Base-by-base conservation (phyloP, 192 early-diverging fungal species). In the Podila verticillata region DNA sequence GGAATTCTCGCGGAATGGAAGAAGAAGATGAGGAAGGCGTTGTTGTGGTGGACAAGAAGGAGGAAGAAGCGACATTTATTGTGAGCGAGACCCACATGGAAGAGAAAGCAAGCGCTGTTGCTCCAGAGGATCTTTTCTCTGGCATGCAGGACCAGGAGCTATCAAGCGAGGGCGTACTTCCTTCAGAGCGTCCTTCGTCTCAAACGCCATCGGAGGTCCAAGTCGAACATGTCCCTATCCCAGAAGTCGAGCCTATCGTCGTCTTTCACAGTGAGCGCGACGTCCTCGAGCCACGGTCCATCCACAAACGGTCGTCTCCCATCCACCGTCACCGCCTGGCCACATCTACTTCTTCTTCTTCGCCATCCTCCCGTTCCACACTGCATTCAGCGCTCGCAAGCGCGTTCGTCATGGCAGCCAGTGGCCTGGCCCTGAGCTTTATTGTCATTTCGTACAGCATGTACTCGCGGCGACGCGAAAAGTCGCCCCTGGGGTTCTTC, bases 391-490 rank as follows among this genome's bases (percentile, higher is more conserved):
- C 51, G 8, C 51, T 54, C 51, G 5, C 24, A 19, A 54, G 24
- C 51, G 51, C 51, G 2, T 54, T 54, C 51, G 24, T 24, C 51
- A 24, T 54, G 22, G 51, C 51, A 2, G 51, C 51, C 51, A 24
- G 51, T 7, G 51, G 51, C 51, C 51, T 54, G n/a, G 24, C 51
- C 24, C 22, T 54, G 51, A 54, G 51, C 10, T 54, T 54, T 26
- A 2, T 54, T 12, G 24, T 54, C 24, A 12, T 54, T 6, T 54
- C 51, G 20, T 54, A 54, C 51, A 54, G 22, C 7, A 54, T 54
- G 51, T 54, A 54, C 51, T 54, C 51, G n/a, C 51, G 51, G 1
- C 51, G 51, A 17, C 51, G 51, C 24, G 51, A 54, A 54, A 54
- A 54, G 51, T 54, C 51, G 24, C 51, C 51, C 10, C 5, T 54